Conservation (phyloP, 2,329 filamentous ascomycete genomes). For the Trichoderma gracile region DNA sequence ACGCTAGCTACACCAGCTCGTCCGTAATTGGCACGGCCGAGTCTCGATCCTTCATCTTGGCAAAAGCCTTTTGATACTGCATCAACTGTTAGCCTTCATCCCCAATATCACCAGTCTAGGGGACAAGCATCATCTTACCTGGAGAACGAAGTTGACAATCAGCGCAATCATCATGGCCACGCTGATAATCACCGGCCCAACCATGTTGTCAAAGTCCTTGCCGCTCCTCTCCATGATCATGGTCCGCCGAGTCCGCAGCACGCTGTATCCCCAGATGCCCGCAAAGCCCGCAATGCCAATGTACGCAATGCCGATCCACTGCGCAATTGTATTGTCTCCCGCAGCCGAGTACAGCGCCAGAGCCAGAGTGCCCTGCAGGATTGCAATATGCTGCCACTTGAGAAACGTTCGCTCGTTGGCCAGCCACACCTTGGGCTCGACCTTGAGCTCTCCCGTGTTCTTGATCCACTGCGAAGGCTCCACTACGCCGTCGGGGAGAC, state of each 20-base stretch:
- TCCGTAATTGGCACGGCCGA: conserved; percentile 29
- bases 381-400: conserved; percentile 95
- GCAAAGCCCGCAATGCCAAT: conserved; percentile 80
- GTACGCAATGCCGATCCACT: conserved; percentile 79
- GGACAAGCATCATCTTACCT: conserved; percentile 55
- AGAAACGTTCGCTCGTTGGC: conserved; percentile 98
- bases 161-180: conserved; percentile 75
- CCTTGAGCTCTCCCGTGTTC: conserved; percentile 84
- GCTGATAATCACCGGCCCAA: conserved; percentile 83
- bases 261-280: conserved; percentile 81
- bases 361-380: conserved; percentile 81
- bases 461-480: conserved; percentile 90
- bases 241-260: conserved; percentile 71
- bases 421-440: conserved; percentile 98
- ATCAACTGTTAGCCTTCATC: conserved; percentile 12
- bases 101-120: neutral
- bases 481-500: conserved; percentile 82
- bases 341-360: conserved; percentile 88
- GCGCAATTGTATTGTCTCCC: conserved; percentile 73
- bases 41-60: conserved; percentile 32
- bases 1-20: conserved; percentile 35
- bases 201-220: conserved; percentile 87
- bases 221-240: conserved; percentile 86
- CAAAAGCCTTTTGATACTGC: conserved; percentile 40
- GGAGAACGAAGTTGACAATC: conserved; percentile 84